A percentile compares a stretch with the other conserved stretches of the same genome.
Evolutionary conservation across 495 filamentous ascomycete species (phyloP).

Genomic region (Zalerion maritima): DNA sequence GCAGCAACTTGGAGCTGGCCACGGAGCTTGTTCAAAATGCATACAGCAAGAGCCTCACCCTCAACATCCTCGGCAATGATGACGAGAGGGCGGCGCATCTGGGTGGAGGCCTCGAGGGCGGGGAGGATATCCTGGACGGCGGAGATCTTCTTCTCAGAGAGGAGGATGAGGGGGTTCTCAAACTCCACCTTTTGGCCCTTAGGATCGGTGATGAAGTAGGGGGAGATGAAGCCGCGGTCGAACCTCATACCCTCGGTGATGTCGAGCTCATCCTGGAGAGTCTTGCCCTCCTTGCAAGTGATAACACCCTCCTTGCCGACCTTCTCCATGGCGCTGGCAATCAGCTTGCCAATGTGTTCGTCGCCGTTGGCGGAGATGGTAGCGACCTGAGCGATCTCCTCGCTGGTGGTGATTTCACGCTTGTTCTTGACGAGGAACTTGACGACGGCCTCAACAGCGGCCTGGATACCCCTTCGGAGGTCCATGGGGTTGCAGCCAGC

Average conservation of each 20-base stretch:
- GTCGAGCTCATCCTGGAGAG: conserved; percentile 92
- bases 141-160: conserved; percentile 99
- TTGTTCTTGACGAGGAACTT: conserved; percentile 87
- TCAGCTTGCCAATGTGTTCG: conserved; percentile 84
- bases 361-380: conserved; percentile 98
- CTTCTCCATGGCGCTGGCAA: conserved; percentile 98
- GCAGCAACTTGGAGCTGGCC: conserved; percentile 97
- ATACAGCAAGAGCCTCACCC: conserved; percentile 94
- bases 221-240: conserved; percentile 94
- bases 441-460: conserved; percentile 86
- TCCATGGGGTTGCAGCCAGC: conserved; percentile 99
- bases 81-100: conserved; percentile 84
- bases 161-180: conserved; percentile 95
- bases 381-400: conserved; percentile 94
- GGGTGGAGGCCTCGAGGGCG: conserved; percentile 89
- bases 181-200: conserved; percentile 99
- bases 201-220: conserved; percentile 99
- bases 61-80: conserved; percentile 99
- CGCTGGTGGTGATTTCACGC: conserved; percentile 91
- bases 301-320: conserved; percentile 99
- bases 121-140: conserved; percentile 97
- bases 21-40: conserved; percentile 98
- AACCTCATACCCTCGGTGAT: conserved; percentile 99
- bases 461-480: conserved; percentile 87
- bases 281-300: conserved; percentile 99